Evolutionary conservation across 2,329 filamentous ascomycete species (phyloP).

Genomic region (Elsinoe fawcettii): DNA sequence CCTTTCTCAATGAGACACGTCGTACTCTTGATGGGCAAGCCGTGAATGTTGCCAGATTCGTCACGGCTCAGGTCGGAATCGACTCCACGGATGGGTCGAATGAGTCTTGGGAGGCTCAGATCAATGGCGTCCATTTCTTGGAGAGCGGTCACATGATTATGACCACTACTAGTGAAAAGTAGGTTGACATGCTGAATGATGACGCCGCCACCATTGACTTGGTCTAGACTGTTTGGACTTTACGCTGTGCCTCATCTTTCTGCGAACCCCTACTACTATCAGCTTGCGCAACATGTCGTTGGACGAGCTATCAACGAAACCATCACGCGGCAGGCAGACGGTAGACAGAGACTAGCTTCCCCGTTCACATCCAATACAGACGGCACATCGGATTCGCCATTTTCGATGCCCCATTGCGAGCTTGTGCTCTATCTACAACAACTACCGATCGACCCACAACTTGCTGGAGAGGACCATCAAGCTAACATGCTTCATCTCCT

Average conservation of each 20-base stretch:
- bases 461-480: constrained; percentile 21
- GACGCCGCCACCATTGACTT: background rate
- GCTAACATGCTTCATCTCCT: constrained; percentile 40
- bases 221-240: constrained; percentile 59
- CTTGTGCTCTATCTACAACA: constrained; percentile 80
- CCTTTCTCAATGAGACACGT: constrained; percentile 25
- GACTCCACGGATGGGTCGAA: constrained; percentile 63
- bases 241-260: constrained; percentile 81
- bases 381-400: constrained; percentile 46
- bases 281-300: constrained; percentile 48
- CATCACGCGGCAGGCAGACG: constrained; percentile 57
- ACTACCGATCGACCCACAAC: constrained; percentile 31
- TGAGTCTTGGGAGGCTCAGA: constrained; percentile 67
- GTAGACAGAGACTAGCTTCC: constrained; percentile 47
- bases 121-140: constrained; percentile 82
- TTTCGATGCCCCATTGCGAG: constrained; percentile 72
- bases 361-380: constrained; percentile 71
- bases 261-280: constrained; percentile 48
- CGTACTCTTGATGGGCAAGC: constrained; percentile 26
- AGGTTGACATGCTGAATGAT: background rate
- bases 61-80: constrained; percentile 62
- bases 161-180: constrained; percentile 85
- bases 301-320: constrained; percentile 63
- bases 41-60: constrained; percentile 54
- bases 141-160: constrained; percentile 71